Evolutionary conservation across 257 asterid genomes (phyloP), one percentile per base, ranked within the genome.

Genomic region (Lavandula angustifolia): DNA sequence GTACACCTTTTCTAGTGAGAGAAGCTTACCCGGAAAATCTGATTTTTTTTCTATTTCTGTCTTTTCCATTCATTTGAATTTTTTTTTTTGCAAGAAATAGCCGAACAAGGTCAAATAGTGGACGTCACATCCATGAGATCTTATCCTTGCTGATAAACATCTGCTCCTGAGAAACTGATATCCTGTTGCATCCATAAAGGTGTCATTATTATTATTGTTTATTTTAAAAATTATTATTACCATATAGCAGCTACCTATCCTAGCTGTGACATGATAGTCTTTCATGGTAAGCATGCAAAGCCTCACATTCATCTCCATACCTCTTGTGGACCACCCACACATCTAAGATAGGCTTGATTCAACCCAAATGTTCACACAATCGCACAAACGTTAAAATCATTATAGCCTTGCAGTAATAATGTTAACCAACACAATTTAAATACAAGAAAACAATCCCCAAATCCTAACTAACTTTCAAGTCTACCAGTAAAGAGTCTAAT

Each of bases 121-220:
- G 59, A 73, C 60, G 94, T 87, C 95, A 87, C 87, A 68, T 83
- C 92, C 37, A 38, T 68, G 62, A 73, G 71, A 81, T 84, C 87
- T 90, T 82, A 83, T 85, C 92, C 90, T 77, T 80, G 85, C 59
- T 76, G 94, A 84, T 83, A 80, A 70, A 78, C 80, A 79, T 74
- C 81, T 68, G 72, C 92, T 70, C 91, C 84, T 64, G 95, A 76
- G 79, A 84, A 85, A 74, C 78, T 76, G 75, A 78, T 75, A 78
- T 85, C 95, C 94, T 87, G 94, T 70, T 76, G 34, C 85, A 77
- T 64, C 80, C 79, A 76, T 53, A 78, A 71, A 63, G 53, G 33
- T 4, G 10, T 73, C 55, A 73, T 68, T 68, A 71, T 70, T 75
- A 73, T 16, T 59, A 42, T 67, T 22, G 2, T 22, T 22, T 22